Conservation (phyloP, 2,329 filamentous ascomycete species). For the Uncinocarpus reesii region DNA sequence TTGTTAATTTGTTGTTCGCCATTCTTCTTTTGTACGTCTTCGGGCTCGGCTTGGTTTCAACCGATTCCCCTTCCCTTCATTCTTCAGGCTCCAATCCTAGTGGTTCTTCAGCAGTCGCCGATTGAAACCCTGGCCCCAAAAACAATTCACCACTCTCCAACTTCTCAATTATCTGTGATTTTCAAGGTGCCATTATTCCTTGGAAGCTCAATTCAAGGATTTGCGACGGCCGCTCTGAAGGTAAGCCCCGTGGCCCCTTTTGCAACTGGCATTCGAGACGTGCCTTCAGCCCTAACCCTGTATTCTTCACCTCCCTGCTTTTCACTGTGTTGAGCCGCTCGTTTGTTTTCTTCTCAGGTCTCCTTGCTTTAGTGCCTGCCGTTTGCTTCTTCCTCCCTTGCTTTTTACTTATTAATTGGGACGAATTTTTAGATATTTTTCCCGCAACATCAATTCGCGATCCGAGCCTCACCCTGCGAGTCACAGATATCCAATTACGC, state of each 20-base stretch:
- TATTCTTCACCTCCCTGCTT: neutral
- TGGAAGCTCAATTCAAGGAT: neutral
- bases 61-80: neutral
- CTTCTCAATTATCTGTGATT: too few relatives aligned
- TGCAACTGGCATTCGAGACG: neutral
- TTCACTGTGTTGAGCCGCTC: too few relatives aligned
- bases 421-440: too few relatives aligned
- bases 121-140: neutral
- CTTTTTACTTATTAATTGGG: too few relatives aligned
- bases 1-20: neutral
- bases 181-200: too few relatives aligned
- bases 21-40: too few relatives aligned
- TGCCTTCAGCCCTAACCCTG: neutral
- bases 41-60: neutral
- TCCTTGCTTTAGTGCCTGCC: neutral
- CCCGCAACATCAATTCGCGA: too few relatives aligned
- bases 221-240: neutral
- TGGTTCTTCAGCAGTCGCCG: neutral
- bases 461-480: too few relatives aligned
- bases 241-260: neutral
- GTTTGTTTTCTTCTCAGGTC: neutral
- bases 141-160: too few relatives aligned
- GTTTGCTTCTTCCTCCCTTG: neutral
- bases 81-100: neutral
- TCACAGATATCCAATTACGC: too few relatives aligned